phyloP scores from a whole-genome alignment of 139 green algal species.

The Chlamydomonas sp. region DNA sequence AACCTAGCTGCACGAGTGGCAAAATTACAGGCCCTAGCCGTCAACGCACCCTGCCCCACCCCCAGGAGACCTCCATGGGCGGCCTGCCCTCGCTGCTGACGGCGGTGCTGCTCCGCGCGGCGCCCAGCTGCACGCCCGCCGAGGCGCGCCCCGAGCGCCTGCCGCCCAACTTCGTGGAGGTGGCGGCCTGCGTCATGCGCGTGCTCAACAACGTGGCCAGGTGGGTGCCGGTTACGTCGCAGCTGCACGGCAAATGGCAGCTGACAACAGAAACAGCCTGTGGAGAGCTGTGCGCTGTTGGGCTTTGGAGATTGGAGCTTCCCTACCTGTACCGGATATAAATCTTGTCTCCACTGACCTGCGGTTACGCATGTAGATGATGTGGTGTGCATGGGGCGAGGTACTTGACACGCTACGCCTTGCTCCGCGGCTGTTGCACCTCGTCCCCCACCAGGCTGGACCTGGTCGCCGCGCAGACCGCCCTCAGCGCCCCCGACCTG shows the following conservation, averaged over 20 bases:
- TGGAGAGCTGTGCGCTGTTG: background rate
- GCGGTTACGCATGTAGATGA: background rate
- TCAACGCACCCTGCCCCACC: background rate
- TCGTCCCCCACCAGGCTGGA: slow-evolving; percentile 46
- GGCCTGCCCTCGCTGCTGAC: slow-evolving; percentile 75
- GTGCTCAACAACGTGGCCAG: slow-evolving; percentile 63
- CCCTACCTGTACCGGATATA: background rate
- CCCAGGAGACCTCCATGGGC: slow-evolving; percentile 59
- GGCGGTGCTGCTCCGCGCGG: slow-evolving; percentile 68
- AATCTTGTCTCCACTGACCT: background rate
- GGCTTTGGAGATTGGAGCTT: background rate
- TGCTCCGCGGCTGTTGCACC: background rate
- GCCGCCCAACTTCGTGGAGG: slow-evolving; percentile 67
- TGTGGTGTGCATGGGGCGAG: background rate
- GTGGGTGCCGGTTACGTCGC: background rate
- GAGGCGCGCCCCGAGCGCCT: slow-evolving; percentile 53
- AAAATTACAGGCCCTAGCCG: background rate
- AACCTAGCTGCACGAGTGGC: no score
- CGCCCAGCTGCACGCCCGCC: slow-evolving; percentile 53
- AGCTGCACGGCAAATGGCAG: background rate
- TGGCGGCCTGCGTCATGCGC: slow-evolving; percentile 51
- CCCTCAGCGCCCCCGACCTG: slow-evolving; percentile 55
- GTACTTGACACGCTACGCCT: background rate
- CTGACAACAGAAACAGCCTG: background rate
- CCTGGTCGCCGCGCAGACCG: slow-evolving; percentile 55